Evolutionary conservation across 192 early-diverging fungal species (phyloP), one percentile per base, ranked within the genome.

Genomic region (Coemansia sp.): DNA sequence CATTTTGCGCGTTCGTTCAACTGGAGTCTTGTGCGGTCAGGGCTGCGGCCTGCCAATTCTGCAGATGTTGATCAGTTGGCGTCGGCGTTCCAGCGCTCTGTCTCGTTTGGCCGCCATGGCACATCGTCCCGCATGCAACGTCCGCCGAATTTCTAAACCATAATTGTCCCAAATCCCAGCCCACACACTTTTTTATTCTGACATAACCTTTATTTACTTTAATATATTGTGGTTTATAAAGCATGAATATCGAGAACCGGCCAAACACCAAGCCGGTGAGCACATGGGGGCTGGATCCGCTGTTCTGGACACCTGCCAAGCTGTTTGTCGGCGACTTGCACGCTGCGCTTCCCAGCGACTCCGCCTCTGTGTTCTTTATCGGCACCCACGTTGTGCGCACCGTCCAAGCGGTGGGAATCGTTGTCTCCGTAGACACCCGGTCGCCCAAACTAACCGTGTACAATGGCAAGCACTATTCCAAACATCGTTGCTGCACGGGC

Each of bases 251-350:
- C 19, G 41, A 63, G 19, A 79, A 66, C 27, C 65, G 7, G 11
- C 47, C 76, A 21, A 69, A 56, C 47, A 24, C 39, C 17, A 15
- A 60, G 25, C 55, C 63, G 11, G 39, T 45, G 25, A 25, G 52
- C 17, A 65, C 67, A 19, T 80, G 73, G 72, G 77, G 77, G 17
- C 68, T 80, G 49, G 77, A 80, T 41, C 72, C 77, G 55, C 17
- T 80, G 59, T 80, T 80, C 52, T 80, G 77, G 77, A 64, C 66
- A 4, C 24, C 65, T 11, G 77, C 58, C 15, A 80, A 80, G 63
- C 64, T 80, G 58, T 80, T 80, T 75, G 62, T 75, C 32, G 69
- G 69, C 23, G 77, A 80, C 48, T 57, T 80, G 24, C 62, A 49
- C 23, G 19, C 17, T 3, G 68, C 65, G 17, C 48, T 74, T 32